Percentiles rank a stretch among this genome's conserved stretches.
Evolutionary conservation across 305 asterid genomes (phyloP).

Genomic region (Fraxinus velutina): DNA sequence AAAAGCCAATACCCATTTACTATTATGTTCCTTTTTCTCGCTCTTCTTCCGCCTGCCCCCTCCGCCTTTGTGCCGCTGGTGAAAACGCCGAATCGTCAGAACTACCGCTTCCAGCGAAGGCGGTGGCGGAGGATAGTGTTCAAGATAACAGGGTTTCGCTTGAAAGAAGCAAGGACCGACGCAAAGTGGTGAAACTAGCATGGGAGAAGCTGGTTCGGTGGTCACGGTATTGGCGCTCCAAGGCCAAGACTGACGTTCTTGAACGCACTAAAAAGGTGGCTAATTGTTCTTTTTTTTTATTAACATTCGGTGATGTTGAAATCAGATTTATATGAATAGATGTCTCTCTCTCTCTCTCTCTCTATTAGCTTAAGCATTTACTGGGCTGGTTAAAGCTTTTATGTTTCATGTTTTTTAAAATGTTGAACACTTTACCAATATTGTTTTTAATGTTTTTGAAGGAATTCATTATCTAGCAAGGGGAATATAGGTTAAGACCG

Average conservation of each 20-base stretch:
- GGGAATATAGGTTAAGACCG: neutral
- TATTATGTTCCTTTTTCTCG: constrained; percentile 27
- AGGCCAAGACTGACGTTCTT: constrained; percentile 75
- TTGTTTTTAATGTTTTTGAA: neutral
- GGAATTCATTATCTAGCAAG: neutral
- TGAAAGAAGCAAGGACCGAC: constrained; percentile 50
- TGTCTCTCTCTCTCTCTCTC: neutral
- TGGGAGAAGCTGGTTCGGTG: constrained; percentile 91
- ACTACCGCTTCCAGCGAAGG: constrained; percentile 19
- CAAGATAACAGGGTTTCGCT: constrained; percentile 22
- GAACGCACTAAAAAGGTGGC: constrained; percentile 76
- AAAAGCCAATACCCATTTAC: constrained; percentile 17
- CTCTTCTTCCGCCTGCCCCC: constrained; percentile 25
- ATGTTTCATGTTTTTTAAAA: neutral
- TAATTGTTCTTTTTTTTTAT: neutral
- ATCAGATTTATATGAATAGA: neutral
- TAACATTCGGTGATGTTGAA: neutral
- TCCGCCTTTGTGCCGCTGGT: constrained; percentile 29
- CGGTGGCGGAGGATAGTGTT: constrained; percentile 18
- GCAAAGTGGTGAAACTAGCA: constrained; percentile 69
- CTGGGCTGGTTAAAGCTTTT: neutral
- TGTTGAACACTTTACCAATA: neutral
- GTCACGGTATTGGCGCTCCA: constrained; percentile 79
- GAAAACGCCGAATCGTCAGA: constrained; percentile 31
- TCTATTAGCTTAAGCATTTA: neutral